Conservation (phyloP, 768 basidiomycete genomes). For the Lentinula detonsa region DNA sequence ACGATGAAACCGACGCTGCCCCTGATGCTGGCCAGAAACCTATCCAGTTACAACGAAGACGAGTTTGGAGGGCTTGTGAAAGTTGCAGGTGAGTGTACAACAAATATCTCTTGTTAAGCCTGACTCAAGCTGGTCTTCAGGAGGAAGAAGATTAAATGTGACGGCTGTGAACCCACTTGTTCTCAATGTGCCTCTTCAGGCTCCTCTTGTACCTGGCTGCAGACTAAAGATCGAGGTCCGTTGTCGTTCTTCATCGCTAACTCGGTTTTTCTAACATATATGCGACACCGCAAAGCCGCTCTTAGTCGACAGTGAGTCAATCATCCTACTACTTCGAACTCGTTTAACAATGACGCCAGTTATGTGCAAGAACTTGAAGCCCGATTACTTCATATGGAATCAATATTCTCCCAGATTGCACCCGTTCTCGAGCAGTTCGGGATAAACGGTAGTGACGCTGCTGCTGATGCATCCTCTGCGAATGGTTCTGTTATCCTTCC, state of each 20-base stretch:
- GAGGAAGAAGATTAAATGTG: constrained; percentile 92
- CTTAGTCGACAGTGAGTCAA: constrained; percentile 78
- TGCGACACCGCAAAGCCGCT: constrained; percentile 40
- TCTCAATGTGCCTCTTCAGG: constrained; percentile 73
- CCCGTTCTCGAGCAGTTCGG: constrained; percentile 73
- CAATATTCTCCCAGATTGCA: constrained; percentile 75
- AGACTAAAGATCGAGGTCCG: constrained; percentile 71
- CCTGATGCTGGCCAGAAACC: constrained; percentile 61
- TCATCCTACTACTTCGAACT: constrained; percentile 7
- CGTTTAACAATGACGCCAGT: constrained; percentile 31
- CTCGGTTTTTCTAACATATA: background rate
- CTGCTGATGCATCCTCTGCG: constrained; percentile 25
- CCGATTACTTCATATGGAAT: constrained; percentile 82
- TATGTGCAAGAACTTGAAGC: constrained; percentile 92
- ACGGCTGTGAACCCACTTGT: constrained; percentile 82
- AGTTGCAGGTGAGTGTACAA: constrained; percentile 62
- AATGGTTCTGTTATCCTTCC: constrained; percentile 14
- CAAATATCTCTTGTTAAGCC: constrained; percentile 12
- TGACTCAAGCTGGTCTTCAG: constrained; percentile 29
- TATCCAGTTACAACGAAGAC: constrained; percentile 67
- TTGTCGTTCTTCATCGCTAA: background rate
- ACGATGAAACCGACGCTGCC: constrained; percentile 49
- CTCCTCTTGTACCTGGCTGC: constrained; percentile 82
- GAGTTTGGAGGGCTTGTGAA: constrained; percentile 90
- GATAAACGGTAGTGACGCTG: constrained; percentile 37